phyloP scores from a whole-genome alignment of 805 yeast species.

The Zygosaccharomyces pseudorouxii region DNA sequence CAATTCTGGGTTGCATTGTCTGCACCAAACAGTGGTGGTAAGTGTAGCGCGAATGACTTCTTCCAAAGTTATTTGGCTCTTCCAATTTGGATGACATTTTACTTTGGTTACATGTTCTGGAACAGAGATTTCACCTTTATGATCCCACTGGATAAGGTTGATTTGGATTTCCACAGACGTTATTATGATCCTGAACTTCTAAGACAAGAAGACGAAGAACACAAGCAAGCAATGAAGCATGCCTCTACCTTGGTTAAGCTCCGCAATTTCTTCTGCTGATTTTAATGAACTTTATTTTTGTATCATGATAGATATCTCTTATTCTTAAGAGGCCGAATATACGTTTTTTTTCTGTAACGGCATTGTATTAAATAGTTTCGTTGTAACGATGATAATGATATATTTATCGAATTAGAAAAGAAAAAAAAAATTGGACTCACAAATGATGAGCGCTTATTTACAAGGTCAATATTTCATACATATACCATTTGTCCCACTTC shows the following conservation, averaged over 20 bases:
- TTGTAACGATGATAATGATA: neutral
- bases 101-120: constrained; percentile 49
- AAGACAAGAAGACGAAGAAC: constrained; percentile 41
- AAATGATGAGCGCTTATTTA: neutral
- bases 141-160: constrained; percentile 37
- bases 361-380: neutral
- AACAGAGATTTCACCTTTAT: constrained; percentile 35
- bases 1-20: constrained; percentile 63
- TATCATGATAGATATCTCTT: neutral
- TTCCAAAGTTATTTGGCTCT: constrained; percentile 51
- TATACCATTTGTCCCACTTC: constrained; percentile 54
- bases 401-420: neutral
- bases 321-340: neutral
- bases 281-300: neutral
- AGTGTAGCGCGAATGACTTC: constrained; percentile 39
- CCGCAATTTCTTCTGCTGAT: constrained; percentile 40
- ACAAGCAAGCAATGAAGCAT: constrained; percentile 22
- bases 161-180: constrained; percentile 42
- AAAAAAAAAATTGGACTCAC: too few relatives aligned
- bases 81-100: constrained; percentile 41
- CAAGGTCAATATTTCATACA: constrained; percentile 14
- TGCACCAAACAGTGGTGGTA: constrained; percentile 44
- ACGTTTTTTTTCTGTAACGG: neutral
- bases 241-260: constrained; percentile 33
- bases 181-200: constrained; percentile 37